Base-by-base conservation (phyloP, 1,284 basidiomycete genomes). In the Hemileia vastatrix region DNA sequence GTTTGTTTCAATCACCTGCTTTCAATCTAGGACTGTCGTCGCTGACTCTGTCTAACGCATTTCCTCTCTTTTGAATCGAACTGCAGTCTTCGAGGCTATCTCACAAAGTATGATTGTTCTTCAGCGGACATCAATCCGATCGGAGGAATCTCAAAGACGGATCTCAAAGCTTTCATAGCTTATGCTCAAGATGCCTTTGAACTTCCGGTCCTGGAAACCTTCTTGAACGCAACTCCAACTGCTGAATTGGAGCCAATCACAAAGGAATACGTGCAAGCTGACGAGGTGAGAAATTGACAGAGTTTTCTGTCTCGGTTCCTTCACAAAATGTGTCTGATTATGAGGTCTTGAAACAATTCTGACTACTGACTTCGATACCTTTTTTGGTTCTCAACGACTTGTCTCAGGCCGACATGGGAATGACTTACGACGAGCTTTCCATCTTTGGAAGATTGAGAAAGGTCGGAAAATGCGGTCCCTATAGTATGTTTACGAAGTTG, bases 371-470 rank as follows among this genome's bases (percentile, higher is more conserved):
- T 24, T 32, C 15, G 40, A 54, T 33, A 48, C n/a, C n/a, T n/a
- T 44, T 43, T 40, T 13, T 64, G 45, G 9, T 6, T 52, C 47
- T 54, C 43, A 63, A 61, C 50, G 57, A 2, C 21, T 15, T 40
- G 1, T n/a, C 21, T 8, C 50, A 89, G 86, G 90, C 85, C 8
- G 94, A 97, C 72, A 94, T 95, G 91, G 95, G 94, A 21, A 97
- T 98, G 93, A 96, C 94, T 1, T 98, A 98, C 76, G 90, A 98
- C 71, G 94, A 98, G 73, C 82, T 99, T 15, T 91, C 88, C 5
- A 83, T 91, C 24, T 95, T 93, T 71, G 95, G 94, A 31, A 81
- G 92, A 33, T 81, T 99, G 43, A 84, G 95, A 63, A 98, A 99
- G 78, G 84, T 95, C 32, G 90, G 93, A 71, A 97, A 97, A 78